A percentile compares a stretch with the other conserved stretches of the same genome.
phyloP scores from a whole-genome alignment of 75 land plant species.

The Cryptomeria japonica region DNA sequence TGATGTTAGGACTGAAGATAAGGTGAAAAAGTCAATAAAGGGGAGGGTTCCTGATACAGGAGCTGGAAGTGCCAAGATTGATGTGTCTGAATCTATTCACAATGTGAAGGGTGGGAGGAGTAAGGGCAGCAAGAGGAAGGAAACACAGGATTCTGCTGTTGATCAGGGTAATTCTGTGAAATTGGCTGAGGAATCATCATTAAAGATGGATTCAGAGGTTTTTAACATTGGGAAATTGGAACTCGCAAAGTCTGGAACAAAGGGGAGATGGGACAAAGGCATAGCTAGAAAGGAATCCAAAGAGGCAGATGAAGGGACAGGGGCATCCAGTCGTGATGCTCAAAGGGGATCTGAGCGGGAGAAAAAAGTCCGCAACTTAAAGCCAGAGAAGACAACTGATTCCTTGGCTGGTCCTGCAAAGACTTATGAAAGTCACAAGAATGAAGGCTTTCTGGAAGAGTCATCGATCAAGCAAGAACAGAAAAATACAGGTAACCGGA shows the following conservation, averaged over 20 bases:
- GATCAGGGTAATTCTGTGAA: neutral
- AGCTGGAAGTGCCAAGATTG: neutral
- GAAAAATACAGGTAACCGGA: neutral
- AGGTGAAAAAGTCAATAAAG: conserved; percentile 2
- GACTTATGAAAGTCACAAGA: conserved; percentile 5
- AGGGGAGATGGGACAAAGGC: conserved; percentile 13
- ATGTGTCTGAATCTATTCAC: neutral
- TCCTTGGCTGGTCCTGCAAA: neutral
- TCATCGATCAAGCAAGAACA: neutral
- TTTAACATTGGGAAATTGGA: neutral
- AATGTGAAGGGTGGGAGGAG: conserved; percentile 4
- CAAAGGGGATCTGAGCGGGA: neutral
- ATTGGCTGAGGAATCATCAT: neutral
- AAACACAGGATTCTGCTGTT: neutral
- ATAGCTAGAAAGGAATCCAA: neutral
- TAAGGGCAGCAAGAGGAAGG: conserved; percentile 6
- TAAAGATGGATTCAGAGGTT: neutral
- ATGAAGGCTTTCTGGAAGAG: neutral
- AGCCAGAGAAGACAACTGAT: conserved; percentile 2
- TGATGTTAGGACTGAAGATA: conserved; percentile 8
- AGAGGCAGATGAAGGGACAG: conserved; percentile 3
- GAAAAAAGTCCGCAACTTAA: conserved; percentile 1
- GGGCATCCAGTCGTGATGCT: neutral
- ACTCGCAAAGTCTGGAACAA: neutral
- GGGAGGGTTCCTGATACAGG: conserved; percentile 6